phyloP scores from a whole-genome alignment of 306 rosid species.

The Trifolium repens region DNA sequence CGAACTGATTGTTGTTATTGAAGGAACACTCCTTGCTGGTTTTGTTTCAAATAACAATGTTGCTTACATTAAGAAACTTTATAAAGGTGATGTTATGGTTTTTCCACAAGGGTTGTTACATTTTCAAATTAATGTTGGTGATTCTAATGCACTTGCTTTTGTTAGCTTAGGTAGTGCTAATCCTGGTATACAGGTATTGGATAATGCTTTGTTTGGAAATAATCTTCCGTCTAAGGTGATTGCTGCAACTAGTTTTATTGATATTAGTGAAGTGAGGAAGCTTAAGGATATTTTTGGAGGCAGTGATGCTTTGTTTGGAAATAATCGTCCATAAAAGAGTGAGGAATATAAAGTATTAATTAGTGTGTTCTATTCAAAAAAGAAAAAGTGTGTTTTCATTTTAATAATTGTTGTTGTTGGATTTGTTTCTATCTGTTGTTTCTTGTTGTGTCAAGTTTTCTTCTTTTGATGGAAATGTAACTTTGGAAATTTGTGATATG shows the following conservation, averaged over 20 bases:
- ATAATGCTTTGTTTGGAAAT: constrained; percentile 69
- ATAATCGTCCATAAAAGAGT: not conserved
- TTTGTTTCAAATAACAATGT: constrained; percentile 62
- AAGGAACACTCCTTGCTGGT: constrained; percentile 66
- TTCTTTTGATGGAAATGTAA: too few species aligned
- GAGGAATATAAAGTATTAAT: not conserved
- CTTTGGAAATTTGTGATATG: too few species aligned
- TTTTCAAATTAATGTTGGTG: constrained; percentile 65
- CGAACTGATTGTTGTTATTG: constrained; percentile 48
- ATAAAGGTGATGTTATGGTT: constrained; percentile 76
- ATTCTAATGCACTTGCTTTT: constrained; percentile 32
- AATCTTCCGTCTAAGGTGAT: constrained; percentile 64
- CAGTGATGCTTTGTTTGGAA: constrained; percentile 33
- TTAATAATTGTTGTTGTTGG: too few species aligned
- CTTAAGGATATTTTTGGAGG: constrained; percentile 94
- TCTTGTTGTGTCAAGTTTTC: too few species aligned
- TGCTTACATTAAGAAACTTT: constrained; percentile 60
- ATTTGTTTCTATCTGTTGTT: too few species aligned
- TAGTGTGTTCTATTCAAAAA: too few species aligned
- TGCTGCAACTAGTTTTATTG: constrained; percentile 60
- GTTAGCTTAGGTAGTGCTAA: constrained; percentile 66
- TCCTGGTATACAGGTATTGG: constrained; percentile 77
- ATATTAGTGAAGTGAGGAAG: constrained; percentile 63
- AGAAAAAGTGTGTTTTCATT: too few species aligned
- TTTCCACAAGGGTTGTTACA: constrained; percentile 87